Evolutionary conservation across 2,329 filamentous ascomycete genomes (phyloP).

Genomic region (Hypomyces rosellus): DNA sequence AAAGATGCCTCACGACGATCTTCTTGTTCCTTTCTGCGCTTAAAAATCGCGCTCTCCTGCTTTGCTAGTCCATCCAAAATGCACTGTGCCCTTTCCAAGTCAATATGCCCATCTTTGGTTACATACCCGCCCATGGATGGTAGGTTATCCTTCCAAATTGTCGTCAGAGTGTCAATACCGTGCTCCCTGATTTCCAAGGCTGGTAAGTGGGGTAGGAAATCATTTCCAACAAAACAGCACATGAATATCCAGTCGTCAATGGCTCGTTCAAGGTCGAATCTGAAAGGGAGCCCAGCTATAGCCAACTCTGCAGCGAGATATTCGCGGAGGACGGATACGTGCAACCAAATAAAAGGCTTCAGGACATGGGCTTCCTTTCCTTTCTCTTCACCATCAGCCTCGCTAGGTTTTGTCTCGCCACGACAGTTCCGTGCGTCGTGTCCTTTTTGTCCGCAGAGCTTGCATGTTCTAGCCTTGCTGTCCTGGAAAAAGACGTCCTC

Average conservation of each 20-base stretch:
- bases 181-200: slow-evolving; percentile 95
- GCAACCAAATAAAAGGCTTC: slow-evolving; percentile 98
- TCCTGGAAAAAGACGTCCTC: slow-evolving; percentile 96
- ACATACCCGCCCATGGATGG: slow-evolving; percentile 91
- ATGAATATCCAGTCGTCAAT: slow-evolving; percentile 99
- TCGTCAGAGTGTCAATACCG: slow-evolving; percentile 90
- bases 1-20: slow-evolving; percentile 74
- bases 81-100: slow-evolving; percentile 77
- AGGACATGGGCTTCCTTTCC: slow-evolving; percentile 68
- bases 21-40: slow-evolving; percentile 76
- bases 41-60: slow-evolving; percentile 92
- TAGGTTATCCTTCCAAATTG: slow-evolving; percentile 94
- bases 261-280: slow-evolving; percentile 87
- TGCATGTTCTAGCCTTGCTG: slow-evolving; percentile 73
- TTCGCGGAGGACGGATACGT: slow-evolving; percentile 85
- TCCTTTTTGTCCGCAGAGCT: slow-evolving; percentile 84
- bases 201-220: slow-evolving; percentile 95
- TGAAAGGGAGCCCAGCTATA: slow-evolving; percentile 75
- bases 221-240: slow-evolving; percentile 98
- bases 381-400: slow-evolving; percentile 72
- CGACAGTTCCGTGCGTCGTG: slow-evolving; percentile 84
- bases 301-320: slow-evolving; percentile 87
- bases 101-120: slow-evolving; percentile 89
- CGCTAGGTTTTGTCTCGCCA: slow-evolving; percentile 68
- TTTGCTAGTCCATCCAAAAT: slow-evolving; percentile 85